Percentiles rank a stretch among this genome's conserved stretches.
phyloP scores from a whole-genome alignment of 2,329 filamentous ascomycete species.

The Beauveria rudraprayagi region DNA sequence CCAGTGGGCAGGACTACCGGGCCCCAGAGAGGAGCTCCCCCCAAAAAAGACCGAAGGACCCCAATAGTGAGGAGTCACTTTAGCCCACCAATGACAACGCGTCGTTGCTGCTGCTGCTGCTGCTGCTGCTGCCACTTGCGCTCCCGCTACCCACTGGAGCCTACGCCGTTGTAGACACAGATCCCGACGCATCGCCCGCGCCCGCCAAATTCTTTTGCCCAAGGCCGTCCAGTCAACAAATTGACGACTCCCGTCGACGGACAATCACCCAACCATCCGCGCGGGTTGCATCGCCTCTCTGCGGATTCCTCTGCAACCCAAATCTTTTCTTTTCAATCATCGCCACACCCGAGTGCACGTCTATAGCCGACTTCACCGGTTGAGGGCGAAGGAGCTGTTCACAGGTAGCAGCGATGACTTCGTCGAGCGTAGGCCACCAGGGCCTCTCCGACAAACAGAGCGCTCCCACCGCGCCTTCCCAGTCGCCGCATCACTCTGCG shows the following conservation, averaged over 20 bases:
- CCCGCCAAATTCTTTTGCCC: conserved; percentile 16
- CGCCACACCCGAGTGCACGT: not conserved
- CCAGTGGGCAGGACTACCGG: not conserved
- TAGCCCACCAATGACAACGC: conserved; percentile 17
- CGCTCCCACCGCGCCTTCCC: conserved; percentile 3
- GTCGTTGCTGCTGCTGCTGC: conserved; percentile 14
- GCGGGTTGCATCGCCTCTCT: conserved; percentile 2
- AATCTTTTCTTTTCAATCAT: not conserved
- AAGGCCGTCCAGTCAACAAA: conserved; percentile 1
- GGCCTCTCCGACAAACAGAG: conserved; percentile 11
- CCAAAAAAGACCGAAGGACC: too few species aligned
- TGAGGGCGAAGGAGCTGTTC: conserved; percentile 49
- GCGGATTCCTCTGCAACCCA: not conserved
- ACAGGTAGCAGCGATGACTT: conserved; percentile 50
- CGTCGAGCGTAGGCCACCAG: conserved; percentile 36
- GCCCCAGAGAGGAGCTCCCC: not conserved
- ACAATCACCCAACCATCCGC: not conserved
- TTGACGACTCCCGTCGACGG: not conserved
- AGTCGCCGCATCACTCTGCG: conserved; percentile 14
- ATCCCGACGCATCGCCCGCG: conserved; percentile 9
- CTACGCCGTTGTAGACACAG: not conserved
- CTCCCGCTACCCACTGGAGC: not conserved
- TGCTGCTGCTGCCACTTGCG: conserved; percentile 14
- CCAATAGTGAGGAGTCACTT: conserved; percentile 9
- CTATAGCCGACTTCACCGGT: conserved; percentile 11